Base-by-base conservation (phyloP, 495 filamentous ascomycete species). In the Aspergillus bridgeri region DNA sequence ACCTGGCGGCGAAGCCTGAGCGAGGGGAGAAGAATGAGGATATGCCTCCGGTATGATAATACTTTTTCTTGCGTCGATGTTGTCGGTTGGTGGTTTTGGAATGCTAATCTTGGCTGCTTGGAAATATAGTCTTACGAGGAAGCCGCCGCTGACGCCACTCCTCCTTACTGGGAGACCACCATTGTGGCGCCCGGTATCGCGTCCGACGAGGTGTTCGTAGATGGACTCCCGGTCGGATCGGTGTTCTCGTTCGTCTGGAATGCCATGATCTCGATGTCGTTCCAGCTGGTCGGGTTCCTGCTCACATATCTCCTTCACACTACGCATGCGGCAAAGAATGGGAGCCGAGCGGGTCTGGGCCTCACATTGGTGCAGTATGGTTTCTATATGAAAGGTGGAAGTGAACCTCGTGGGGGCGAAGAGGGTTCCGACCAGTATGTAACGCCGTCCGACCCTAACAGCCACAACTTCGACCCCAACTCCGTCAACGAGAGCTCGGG, bases 101-200 rank as follows among this genome's bases (percentile, higher is more conserved):
- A 33, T 19, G 33, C 8, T 45, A 38, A 20, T 17, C 18, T 43
- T 42, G 56, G 6, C n/a, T 68, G 57, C 68, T 68, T 33, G 63
- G 22, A 53, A 58, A 21, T 65, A 11, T 66, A 98, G 92, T 90
- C 92, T 20, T 98, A 98, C 76, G 95, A 98, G 81, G 92, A 96
- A 85, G 94, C 94, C 6, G 94, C 94, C 9, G 93, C 93, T 18
- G 94, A 98, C 75, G 90, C 93, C 20, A 91, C 94, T 38, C 94
- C 94, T 0, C 94, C 95, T 3, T 98, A 98, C 71, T 98, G 94
- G 94, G 94, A 98, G 75, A 98, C 93, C 18, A 97, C 94, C 2
- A 97, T 98, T 64, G 81, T 98, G 55, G 91, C 93, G 3, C 95
- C 94, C 6, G 93, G 93, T 27, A 83, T 86, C 47, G 88, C 87